Evolutionary conservation across 345 rosid species (phyloP).

Genomic region (Rhizophora apiculata): DNA sequence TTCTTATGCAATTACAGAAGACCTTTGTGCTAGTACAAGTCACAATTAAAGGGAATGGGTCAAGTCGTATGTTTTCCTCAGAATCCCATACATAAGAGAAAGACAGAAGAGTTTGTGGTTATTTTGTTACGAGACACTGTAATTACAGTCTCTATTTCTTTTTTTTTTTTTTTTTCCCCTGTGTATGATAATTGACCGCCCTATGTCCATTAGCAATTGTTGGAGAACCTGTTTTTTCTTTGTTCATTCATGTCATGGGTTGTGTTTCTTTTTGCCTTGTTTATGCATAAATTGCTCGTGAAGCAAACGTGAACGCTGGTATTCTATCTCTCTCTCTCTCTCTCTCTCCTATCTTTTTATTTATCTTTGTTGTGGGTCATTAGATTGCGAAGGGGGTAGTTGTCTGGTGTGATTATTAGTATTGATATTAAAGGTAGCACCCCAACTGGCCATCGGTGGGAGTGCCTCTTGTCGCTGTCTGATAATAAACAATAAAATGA

Average conservation of each 20-base stretch:
- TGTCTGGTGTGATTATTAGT: too few species aligned
- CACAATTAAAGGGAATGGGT: background rate
- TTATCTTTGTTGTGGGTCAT: too few species aligned
- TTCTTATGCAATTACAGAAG: slow-evolving; percentile 6
- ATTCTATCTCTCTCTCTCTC: too few species aligned
- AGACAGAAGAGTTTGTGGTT: slow-evolving; percentile 9
- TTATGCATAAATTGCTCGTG: slow-evolving; percentile 9
- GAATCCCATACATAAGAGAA: background rate
- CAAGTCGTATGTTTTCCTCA: background rate
- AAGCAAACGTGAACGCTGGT: slow-evolving; percentile 1
- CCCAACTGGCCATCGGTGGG: too few species aligned
- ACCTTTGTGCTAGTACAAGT: background rate
- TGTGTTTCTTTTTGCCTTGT: background rate
- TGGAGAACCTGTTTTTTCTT: background rate
- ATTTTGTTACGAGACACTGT: background rate
- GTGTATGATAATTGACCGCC: background rate
- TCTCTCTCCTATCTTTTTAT: too few species aligned
- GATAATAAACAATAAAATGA: too few species aligned
- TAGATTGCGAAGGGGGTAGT: too few species aligned
- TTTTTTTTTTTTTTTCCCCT: background rate
- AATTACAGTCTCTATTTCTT: slow-evolving; percentile 2
- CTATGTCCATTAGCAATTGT: background rate
- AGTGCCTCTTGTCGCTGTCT: too few species aligned
- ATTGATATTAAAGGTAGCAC: too few species aligned
- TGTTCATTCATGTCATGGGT: slow-evolving; percentile 11